phyloP scores from a whole-genome alignment of 495 filamentous ascomycete genomes.

The Melanomma pulvis-pyrius region DNA sequence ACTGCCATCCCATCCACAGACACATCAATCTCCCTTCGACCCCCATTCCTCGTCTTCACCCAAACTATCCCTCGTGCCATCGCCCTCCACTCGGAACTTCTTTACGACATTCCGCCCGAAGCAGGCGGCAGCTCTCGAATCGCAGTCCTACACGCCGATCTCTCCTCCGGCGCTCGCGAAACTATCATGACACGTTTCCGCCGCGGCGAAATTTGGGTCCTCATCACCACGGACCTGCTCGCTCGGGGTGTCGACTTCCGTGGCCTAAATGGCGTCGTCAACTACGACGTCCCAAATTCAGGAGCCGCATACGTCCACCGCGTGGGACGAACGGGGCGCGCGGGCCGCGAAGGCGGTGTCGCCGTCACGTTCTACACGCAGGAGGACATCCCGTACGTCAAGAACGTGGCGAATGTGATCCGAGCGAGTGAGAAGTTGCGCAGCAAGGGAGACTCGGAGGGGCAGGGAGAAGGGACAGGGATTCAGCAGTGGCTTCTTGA shows the following conservation, averaged over 20 bases:
- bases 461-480: constrained; percentile 32
- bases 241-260: constrained; percentile 90
- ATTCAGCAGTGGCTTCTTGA: constrained; percentile 90
- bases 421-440: constrained; percentile 69
- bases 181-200: constrained; percentile 87
- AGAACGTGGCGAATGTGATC: constrained; percentile 91
- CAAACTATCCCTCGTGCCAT: constrained; percentile 89
- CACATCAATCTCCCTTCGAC: constrained; percentile 65
- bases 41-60: constrained; percentile 91
- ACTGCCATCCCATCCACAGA: constrained; percentile 57
- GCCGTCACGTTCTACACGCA: constrained; percentile 94
- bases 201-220: constrained; percentile 89
- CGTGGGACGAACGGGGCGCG: constrained; percentile 86
- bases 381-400: constrained; percentile 88
- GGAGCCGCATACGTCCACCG: constrained; percentile 91
- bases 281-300: constrained; percentile 92
- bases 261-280: constrained; percentile 90
- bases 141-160: constrained; percentile 84
- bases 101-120: constrained; percentile 88
- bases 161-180: constrained; percentile 74
- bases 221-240: constrained; percentile 92
- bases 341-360: constrained; percentile 84
- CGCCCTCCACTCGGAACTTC: constrained; percentile 83
- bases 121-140: constrained; percentile 85
- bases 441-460: constrained; percentile 44